A percentile compares a stretch with the other conserved stretches of the same genome.
Conservation (phyloP, 2,329 filamentous ascomycete genomes). For the Iodosphaeria phyllophila region DNA sequence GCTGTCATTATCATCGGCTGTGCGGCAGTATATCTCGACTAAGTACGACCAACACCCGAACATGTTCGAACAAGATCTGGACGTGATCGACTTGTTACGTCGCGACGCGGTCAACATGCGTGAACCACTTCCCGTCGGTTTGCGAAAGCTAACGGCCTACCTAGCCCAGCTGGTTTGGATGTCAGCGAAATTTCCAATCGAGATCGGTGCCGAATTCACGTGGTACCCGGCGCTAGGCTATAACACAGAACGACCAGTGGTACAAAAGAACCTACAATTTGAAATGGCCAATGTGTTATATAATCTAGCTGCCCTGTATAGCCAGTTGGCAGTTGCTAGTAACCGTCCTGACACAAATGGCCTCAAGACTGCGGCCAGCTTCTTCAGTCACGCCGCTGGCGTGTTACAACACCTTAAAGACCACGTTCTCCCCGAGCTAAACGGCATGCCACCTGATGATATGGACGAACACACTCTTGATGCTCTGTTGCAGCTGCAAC, state of each 20-base stretch:
- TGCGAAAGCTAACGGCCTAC: conserved; percentile 78
- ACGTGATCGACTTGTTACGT: conserved; percentile 68
- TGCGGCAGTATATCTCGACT: conserved; percentile 87
- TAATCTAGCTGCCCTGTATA: conserved; percentile 86
- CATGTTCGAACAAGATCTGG: conserved; percentile 78
- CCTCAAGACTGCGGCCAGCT: conserved; percentile 73
- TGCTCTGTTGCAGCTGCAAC: conserved; percentile 62
- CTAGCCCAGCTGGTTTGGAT: conserved; percentile 88
- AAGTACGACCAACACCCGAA: conserved; percentile 99
- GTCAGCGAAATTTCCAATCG: conserved; percentile 86
- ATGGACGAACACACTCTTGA: conserved; percentile 84
- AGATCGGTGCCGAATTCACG: conserved; percentile 86
- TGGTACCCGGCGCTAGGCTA: conserved; percentile 94
- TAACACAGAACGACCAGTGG: conserved; percentile 55
- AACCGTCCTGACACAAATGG: conserved; percentile 66
- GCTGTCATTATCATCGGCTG: conserved; percentile 60
- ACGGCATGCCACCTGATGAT: conserved; percentile 74
- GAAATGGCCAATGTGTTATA: conserved; percentile 86
- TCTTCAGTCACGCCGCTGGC: conserved; percentile 76
- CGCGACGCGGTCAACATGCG: conserved; percentile 74
- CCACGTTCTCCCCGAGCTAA: conserved; percentile 63
- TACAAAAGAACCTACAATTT: conserved; percentile 50
- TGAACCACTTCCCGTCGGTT: conserved; percentile 72
- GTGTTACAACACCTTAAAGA: conserved; percentile 63
- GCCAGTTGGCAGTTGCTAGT: conserved; percentile 68